Evolutionary conservation across 2,329 filamentous ascomycete genomes (phyloP), one percentile per base, ranked within the genome.

Genomic region (Xylariaceae sp.): DNA sequence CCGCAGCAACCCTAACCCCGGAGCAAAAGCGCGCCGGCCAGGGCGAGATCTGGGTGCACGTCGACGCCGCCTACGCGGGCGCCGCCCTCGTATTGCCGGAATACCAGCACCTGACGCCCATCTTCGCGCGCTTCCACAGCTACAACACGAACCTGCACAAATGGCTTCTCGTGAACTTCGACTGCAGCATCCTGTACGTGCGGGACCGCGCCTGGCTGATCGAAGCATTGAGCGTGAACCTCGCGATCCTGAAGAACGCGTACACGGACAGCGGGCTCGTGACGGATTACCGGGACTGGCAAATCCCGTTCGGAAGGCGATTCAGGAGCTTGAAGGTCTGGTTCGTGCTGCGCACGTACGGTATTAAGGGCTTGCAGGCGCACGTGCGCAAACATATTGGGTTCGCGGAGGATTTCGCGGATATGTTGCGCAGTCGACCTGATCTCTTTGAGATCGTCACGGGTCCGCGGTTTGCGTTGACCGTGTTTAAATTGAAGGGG

Each of bases 111-210:
- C 80, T 91, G 53, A 58, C 63, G 1, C 70, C 77, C 18, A 76
- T 84, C 7, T 80, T 93, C 54, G 76, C 79, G 1, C 76, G 79
- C 18, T 92, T 96, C 71, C 89, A 96, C 77, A 92, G 88, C 64
- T 96, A 96, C 81, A 88, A 96, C 75, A 85, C 93, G 78, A 97
- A 97, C 78, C 89, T 96, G 83, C 92, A 97, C 81, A 97, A 97
- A 78, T 97, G 93, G 93, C 81, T 97, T 52, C 85, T 97, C 15
- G 92, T 91, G 59, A 96, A 96, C 75, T 97, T 97, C 69, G 93
- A 97, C 73, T 83, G 80, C 68, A 91, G 88, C 57, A 88, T 88
- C 65, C 81, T 96, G 51, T 97, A 85, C 75, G 86, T 97, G 53
- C 86, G 87, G 63, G 82, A 87, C 68, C 84, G 92, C 13, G 77